Conservation (phyloP, 495 filamentous ascomycete genomes). For the Lasiosphaeria miniovina region DNA sequence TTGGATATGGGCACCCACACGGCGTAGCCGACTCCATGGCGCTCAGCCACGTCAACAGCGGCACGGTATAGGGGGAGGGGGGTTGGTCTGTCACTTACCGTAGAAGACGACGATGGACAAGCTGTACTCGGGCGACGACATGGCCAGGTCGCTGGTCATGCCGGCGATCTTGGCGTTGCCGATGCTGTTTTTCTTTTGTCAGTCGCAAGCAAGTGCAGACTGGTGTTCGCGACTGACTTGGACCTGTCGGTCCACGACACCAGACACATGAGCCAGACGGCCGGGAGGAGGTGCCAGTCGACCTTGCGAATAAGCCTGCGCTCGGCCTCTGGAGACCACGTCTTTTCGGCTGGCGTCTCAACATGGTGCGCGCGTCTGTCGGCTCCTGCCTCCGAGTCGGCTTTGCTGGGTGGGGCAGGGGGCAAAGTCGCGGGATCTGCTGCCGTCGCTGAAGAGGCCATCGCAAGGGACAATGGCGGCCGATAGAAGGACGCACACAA, state of each 20-base stretch:
- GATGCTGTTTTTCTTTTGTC: slow-evolving; percentile 30
- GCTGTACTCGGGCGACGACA: slow-evolving; percentile 55
- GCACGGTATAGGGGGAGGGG: no score
- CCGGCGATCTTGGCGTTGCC: slow-evolving; percentile 62
- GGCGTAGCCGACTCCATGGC: slow-evolving; percentile 51
- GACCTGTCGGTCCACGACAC: slow-evolving; percentile 48
- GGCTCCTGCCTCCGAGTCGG: neutral
- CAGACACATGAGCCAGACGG: slow-evolving; percentile 40
- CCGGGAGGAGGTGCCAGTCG: slow-evolving; percentile 36
- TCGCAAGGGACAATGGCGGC: no score
- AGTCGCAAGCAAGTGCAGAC: neutral
- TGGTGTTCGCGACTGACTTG: slow-evolving; percentile 32
- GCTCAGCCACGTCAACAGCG: neutral
- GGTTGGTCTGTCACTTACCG: no score
- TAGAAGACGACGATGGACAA: slow-evolving; percentile 60
- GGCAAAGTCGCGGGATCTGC: no score
- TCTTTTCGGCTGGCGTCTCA: neutral
- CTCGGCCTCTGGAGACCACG: slow-evolving; percentile 20
- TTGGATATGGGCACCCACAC: slow-evolving; percentile 33
- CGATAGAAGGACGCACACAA: no score
- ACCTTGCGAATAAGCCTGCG: slow-evolving; percentile 35
- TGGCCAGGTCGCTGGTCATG: slow-evolving; percentile 53
- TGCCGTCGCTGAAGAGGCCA: no score
- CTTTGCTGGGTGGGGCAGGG: no score
- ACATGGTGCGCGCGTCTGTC: neutral